Evolutionary conservation across 768 basidiomycete species (phyloP), one percentile per base, ranked within the genome.

Genomic region (Leccinum aurantiacum): DNA sequence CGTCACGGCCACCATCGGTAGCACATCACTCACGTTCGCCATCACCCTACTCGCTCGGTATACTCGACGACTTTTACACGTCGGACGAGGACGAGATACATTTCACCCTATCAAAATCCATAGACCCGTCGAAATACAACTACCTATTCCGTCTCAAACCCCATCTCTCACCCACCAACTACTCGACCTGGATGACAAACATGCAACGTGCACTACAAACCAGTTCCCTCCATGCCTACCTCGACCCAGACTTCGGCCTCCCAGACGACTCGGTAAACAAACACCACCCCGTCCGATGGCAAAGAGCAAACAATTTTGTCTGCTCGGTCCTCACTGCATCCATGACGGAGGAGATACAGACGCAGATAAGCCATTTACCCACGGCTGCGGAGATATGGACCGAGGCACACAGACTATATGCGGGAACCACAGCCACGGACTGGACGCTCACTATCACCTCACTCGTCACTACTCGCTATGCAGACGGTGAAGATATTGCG

Each of bases 401-500:
- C 3, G 17, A 44, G 41, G 41, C 17, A 6, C 17, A n/a, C 41
- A 6, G 41, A 6, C 41, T n/a, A 6, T 44, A 44, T n/a, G 14
- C 7, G 2, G 41, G 58, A 4, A 46, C 53, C 24, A 62, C 51
- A 8, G 27, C 53, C 27, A 62, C 60, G 3, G 52, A 62, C 29
- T 67, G 56, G 64, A 65, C 59, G 0, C 31, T 63, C 1, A 49
- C 59, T 3, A 65, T 67, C 25, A 57, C 59, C 1, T 14, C 7
- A 0, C 63, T 66, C 22, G 29, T 59, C 7, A 60, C 41, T 3
- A 63, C 63, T 0, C 58, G 38, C 25, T 54, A 58, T 6, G 51
- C 31, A 3, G 63, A 64, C 2, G 60, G 61, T 22, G 49, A 62
- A 47, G 59, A 64, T 17, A 17, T 56, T 3, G 22, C 17, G 3